Evolutionary conservation across 1,284 basidiomycete species (phyloP).

Genomic region (Trichosporon ovoides): DNA sequence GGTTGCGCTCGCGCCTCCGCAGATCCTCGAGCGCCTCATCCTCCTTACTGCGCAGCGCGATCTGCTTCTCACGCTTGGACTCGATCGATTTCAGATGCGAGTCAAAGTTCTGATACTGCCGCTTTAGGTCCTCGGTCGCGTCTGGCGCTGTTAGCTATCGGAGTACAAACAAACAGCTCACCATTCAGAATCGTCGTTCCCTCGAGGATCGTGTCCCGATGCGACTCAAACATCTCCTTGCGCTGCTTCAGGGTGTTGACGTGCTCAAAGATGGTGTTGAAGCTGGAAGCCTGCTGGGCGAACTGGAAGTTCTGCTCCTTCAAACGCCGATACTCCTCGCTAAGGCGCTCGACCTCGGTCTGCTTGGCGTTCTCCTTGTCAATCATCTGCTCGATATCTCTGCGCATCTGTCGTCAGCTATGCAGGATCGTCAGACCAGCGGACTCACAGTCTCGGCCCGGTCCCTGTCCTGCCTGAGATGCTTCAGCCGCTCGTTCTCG

Average conservation of each 20-base stretch:
- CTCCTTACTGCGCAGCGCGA: constrained; percentile 33
- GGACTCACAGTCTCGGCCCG: constrained; percentile 63
- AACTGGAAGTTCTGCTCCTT: constrained; percentile 73
- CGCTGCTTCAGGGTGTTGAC: constrained; percentile 64
- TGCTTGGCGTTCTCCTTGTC: constrained; percentile 66
- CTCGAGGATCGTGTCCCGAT: constrained; percentile 58
- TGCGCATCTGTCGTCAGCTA: constrained; percentile 30
- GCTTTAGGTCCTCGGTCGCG: constrained; percentile 67
- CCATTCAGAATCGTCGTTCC: constrained; percentile 64
- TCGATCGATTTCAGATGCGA: constrained; percentile 45
- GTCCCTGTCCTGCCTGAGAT: constrained; percentile 74
- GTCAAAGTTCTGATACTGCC: constrained; percentile 67
- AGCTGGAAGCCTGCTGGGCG: constrained; percentile 75
- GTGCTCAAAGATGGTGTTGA: constrained; percentile 73
- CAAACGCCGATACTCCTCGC: constrained; percentile 62
- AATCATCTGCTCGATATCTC: constrained; percentile 55
- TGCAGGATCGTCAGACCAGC: neutral
- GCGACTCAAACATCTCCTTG: constrained; percentile 61
- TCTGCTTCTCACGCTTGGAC: constrained; percentile 35
- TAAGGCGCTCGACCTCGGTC: constrained; percentile 65
- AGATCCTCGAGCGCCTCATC: constrained; percentile 38
- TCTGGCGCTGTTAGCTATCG: constrained; percentile 53
- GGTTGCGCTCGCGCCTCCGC: constrained; percentile 29
- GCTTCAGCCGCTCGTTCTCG: constrained; percentile 80
- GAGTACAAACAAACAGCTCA: constrained; percentile 34